Conservation (phyloP, 176 grass and related monocot species). For the Avena sativa region DNA sequence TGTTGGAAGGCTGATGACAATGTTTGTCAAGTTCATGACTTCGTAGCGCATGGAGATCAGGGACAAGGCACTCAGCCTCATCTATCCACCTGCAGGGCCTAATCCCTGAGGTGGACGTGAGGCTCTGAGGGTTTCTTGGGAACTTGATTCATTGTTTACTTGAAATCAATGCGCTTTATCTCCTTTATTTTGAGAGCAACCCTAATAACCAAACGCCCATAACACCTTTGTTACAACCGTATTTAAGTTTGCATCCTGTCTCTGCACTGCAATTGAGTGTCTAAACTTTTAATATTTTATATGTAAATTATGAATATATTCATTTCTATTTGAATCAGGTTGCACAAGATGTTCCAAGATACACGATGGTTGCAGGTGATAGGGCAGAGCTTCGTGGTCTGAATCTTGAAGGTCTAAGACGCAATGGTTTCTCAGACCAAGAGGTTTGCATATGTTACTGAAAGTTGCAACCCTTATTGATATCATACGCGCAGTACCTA, state of each 20-base stretch:
- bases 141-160: background rate
- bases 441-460: conserved; percentile 56
- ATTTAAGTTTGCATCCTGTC: background rate
- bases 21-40: background rate
- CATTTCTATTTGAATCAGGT: conserved; percentile 58
- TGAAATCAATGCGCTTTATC: background rate
- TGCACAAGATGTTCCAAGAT: conserved; percentile 92
- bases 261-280: background rate
- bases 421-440: conserved; percentile 65
- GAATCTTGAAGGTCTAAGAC: conserved; percentile 85
- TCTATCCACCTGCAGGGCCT: background rate
- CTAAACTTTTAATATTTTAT: conserved; percentile 33
- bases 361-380: conserved; percentile 81
- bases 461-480: conserved; percentile 21
- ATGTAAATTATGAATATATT: conserved; percentile 3
- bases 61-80: background rate
- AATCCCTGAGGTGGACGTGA: background rate
- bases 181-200: background rate
- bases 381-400: conserved; percentile 87
- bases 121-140: background rate
- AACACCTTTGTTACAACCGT: background rate
- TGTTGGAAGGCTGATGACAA: conserved; percentile 15
- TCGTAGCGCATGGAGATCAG: background rate
- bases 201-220: background rate
- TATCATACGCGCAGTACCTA: conserved; percentile 7